Base-by-base conservation (phyloP, 1,284 basidiomycete species). In the Papiliotrema flavescens region DNA sequence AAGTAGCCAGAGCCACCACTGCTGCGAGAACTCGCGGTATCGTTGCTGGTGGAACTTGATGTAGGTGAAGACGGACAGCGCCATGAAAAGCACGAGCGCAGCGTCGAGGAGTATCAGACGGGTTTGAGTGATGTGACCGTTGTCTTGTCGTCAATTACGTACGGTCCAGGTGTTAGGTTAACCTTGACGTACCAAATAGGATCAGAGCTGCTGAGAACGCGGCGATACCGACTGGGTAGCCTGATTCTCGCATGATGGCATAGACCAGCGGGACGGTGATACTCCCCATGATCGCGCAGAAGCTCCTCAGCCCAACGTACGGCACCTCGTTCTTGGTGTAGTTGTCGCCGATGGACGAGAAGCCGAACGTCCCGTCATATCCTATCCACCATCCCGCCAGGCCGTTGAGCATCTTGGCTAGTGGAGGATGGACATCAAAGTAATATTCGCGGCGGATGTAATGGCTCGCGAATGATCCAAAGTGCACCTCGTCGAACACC, bases 351-450 rank as follows among this genome's bases (percentile, higher is more conserved):
- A 99, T 98, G 70, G 86, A 88, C 56, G 95, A 89, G 79, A 99
- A 99, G 40, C 86, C 82, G 76, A 97, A 99, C 51, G 85, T 79
- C 28, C 95, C 96, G 66, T 97, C 89, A 72, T 95, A 98, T 9
- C 96, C 96, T 42, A 95, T 90, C 57, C 96, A 87, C 89, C 91
- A 98, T 59, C 92, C 96, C 24, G 89, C 88, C 37, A 95, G 82
- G 45, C 88, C 96, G 67, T 94, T 89, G 32, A 97, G 81, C 62
- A 97, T 82, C 74, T 97, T 97, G 44, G 94, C 92, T 51, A 97
- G 85, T 15, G 95, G 95, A 39, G 95, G 95, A 70, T 99, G 96
- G 3, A 99, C 96, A 75, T 99, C 96, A 80, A 99, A 99, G 79
- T 98, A 98, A 79, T 96, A 99, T 77, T 96, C 84, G 60, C 92